Conservation (phyloP, 2,329 filamentous ascomycete genomes). For the Chaetomium olivaceum region DNA sequence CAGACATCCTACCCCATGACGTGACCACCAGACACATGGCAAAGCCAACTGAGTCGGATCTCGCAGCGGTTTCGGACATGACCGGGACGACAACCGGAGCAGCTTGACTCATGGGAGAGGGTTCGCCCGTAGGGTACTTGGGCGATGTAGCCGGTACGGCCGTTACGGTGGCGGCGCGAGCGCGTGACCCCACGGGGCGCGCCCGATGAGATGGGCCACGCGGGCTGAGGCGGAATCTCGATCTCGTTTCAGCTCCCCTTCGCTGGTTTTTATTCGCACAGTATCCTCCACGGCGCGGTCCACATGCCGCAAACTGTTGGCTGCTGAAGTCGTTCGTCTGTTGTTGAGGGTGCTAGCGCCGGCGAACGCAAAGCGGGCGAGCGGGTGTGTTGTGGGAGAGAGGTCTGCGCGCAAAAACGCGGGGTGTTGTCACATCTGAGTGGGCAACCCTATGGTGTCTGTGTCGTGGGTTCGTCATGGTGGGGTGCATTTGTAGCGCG, state of each 20-base stretch:
- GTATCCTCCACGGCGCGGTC: background rate
- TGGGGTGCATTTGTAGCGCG: no score
- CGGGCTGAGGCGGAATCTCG: background rate
- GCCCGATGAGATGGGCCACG: background rate
- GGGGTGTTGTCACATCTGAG: background rate
- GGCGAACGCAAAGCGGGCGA: background rate
- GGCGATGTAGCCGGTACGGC: background rate
- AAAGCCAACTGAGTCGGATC: background rate
- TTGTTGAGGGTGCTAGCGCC: background rate
- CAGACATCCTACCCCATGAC: background rate
- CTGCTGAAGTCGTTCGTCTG: slow-evolving; percentile 10
- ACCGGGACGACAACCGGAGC: background rate
- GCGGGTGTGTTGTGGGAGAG: background rate
- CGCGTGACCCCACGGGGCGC: no score
- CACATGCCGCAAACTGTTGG: background rate
- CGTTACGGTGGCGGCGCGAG: background rate
- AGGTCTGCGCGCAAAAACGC: background rate
- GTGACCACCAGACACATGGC: background rate
- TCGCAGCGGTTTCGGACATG: background rate
- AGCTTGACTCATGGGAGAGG: background rate
- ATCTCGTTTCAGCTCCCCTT: background rate
- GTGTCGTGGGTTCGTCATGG: no score
- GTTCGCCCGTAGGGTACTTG: background rate
- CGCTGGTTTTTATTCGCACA: background rate
- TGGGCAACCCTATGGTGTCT: no score